Evolutionary conservation across 495 filamentous ascomycete species (phyloP), one percentile per base, ranked within the genome.

Genomic region (Jackrogersella multiformis): DNA sequence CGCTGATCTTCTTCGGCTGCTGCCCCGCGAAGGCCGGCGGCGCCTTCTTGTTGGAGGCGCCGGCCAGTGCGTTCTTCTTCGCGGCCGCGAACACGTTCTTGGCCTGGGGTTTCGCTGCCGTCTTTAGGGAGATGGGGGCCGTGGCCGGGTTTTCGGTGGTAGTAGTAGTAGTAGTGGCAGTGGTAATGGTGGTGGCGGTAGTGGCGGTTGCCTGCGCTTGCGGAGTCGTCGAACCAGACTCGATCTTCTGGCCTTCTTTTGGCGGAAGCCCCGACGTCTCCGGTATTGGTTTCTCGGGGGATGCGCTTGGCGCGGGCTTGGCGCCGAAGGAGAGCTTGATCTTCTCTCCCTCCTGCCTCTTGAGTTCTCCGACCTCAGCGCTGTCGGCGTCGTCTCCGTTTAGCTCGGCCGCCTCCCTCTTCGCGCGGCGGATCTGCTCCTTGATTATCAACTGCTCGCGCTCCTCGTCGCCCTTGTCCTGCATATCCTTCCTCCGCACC

Each of bases 401-500:
- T 56, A 84, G 79, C 58, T 76, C 79, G 18, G 76, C 78, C 0
- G 85, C 85, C 9, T 86, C 83, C 55, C 73, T 79, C 69, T 81
- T 60, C n/a, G 95, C 96, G 64, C 89, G 78, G 73, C 86, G 83
- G 12, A 97, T 88, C 82, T 97, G 94, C 64, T 90, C 88, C 76
- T 81, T 82, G 45, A 99, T 89, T 74, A 90, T 71, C 70, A 79
- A 85, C 77, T 93, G 89, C 77, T 98, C 95, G 55, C 92, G 76
- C 73, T 96, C 90, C 75, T 97, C 96, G 69, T 97, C 93, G 1
- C 92, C 94, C 68, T 89, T 90, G 69, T 97, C 92, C 76, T 90
- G 86, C 64, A 89, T 80, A 74, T 98, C 93, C 78, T 92, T 93
- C 76, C 89, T 88, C 71, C 90, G 78, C 34, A 96, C 81, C 20